Conservation (phyloP, 495 filamentous ascomycete genomes). For the Hypoxylon cercidicola region DNA sequence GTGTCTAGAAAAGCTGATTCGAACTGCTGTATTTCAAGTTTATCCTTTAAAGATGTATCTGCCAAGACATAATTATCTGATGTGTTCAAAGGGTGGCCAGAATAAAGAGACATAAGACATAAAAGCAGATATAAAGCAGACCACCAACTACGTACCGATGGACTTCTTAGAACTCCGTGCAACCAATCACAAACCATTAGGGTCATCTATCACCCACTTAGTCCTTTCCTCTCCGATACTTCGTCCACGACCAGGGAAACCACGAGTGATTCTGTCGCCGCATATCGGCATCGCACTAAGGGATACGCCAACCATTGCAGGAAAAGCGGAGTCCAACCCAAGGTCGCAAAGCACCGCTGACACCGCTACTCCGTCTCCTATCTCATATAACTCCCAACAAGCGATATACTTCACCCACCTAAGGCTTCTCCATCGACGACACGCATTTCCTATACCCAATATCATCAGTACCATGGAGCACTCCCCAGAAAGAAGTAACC, state of each 20-base stretch:
- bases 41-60: conserved; percentile 11
- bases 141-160: conserved; percentile 26
- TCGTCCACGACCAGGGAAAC: conserved; percentile 33
- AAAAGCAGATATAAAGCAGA: too few species aligned
- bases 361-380: conserved; percentile 24
- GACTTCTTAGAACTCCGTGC: conserved; percentile 11
- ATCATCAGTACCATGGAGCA: conserved; percentile 9
- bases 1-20: not conserved
- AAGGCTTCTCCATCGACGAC: conserved; percentile 11
- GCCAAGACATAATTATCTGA: not conserved
- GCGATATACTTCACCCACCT: conserved; percentile 25
- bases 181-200: conserved; percentile 33
- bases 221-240: conserved; percentile 24
- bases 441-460: conserved; percentile 11
- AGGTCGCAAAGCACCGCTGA: conserved; percentile 15
- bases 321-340: conserved; percentile 38
- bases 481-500: conserved; percentile 2
- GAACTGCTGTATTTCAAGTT: not conserved
- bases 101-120: conserved; percentile 15
- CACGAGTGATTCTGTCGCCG: conserved; percentile 32
- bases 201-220: conserved; percentile 22
- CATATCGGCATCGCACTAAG: conserved; percentile 32
- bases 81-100: not conserved
- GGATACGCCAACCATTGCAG: conserved; percentile 7
- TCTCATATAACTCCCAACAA: conserved; percentile 13